Percentiles rank a stretch among this genome's conserved stretches.
These are phyloP conservation scores for Grifola frondosa DNA, from an alignment of 1,284 basidiomycete species.

Conservation along the genomic window DNA sequence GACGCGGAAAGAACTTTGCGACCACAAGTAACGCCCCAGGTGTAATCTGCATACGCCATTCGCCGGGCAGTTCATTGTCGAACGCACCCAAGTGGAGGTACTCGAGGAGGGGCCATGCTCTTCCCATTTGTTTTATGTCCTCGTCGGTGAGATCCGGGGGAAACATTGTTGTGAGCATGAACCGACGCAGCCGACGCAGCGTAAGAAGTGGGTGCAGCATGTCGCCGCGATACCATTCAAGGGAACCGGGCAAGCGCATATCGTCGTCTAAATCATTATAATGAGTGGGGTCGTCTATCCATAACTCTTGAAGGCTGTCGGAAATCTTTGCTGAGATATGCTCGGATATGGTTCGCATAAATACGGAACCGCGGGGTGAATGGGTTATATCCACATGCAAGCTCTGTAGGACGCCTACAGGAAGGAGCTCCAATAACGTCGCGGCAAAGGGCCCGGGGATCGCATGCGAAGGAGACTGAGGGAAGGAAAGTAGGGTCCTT, in stretches of 20 bases:
- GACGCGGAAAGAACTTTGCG: conserved; percentile 35
- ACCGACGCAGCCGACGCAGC: conserved; percentile 35
- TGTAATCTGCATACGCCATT: conserved; percentile 35
- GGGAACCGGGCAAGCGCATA: not conserved
- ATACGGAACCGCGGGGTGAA: conserved; percentile 28
- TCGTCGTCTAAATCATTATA: conserved; percentile 18
- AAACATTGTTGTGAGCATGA: conserved; percentile 43
- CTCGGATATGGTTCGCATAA: conserved; percentile 42
- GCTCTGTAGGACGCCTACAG: conserved; percentile 33
- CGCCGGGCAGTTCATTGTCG: conserved; percentile 18
- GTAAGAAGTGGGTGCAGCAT: conserved; percentile 33
- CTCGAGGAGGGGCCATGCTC: conserved; percentile 39
- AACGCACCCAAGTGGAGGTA: conserved; percentile 44
- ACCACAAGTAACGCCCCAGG: conserved; percentile 35
- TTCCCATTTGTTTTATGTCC: conserved; percentile 39
- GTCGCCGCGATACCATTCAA: conserved; percentile 21
- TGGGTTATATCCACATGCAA: conserved; percentile 39
- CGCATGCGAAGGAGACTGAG: conserved; percentile 43
- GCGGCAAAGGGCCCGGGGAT: conserved; percentile 38
- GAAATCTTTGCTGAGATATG: conserved; percentile 37
- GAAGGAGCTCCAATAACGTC: conserved; percentile 38
- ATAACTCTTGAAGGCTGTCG: conserved; percentile 40
- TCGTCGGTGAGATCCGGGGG: conserved; percentile 41
- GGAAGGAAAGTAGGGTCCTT: conserved; percentile 36
- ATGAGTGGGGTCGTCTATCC: conserved; percentile 38